Percentiles rank a stretch among this genome's conserved stretches.
phyloP scores from a whole-genome alignment of 2,329 filamentous ascomycete species.

The Penicillium corylophilum region DNA sequence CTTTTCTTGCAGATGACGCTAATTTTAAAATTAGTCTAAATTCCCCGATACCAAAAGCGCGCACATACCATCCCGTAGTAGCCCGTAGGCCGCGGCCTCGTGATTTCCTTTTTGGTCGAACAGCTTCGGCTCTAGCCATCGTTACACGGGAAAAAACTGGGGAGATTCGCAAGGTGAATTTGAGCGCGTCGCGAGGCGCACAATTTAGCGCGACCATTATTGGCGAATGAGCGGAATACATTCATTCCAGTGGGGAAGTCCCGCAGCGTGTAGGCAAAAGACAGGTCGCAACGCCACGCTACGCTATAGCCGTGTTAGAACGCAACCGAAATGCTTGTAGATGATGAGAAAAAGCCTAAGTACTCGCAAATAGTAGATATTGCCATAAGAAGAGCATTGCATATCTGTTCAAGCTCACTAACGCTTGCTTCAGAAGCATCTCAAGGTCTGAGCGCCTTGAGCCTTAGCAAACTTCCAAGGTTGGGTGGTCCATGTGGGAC shows the following conservation, averaged over 20 bases:
- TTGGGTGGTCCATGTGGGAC: no score
- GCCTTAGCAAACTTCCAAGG: no score
- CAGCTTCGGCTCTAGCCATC: constrained; percentile 4
- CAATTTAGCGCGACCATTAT: background rate
- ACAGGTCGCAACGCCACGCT: background rate
- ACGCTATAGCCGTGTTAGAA: background rate
- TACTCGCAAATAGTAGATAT: no score
- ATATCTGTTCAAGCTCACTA: no score
- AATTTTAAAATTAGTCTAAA: constrained; percentile 3
- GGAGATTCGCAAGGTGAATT: background rate
- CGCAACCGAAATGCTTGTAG: background rate
- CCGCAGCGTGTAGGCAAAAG: background rate
- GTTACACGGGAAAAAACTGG: background rate
- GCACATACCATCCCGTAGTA: constrained; percentile 29
- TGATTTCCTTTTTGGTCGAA: constrained; percentile 24
- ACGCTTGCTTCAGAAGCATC: no score
- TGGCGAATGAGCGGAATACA: background rate
- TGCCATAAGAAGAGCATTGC: no score
- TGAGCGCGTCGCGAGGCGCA: background rate
- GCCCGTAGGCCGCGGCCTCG: constrained; percentile 29
- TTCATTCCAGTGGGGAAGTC: background rate
- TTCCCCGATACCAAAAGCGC: constrained; percentile 4
- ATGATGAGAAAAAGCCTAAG: no score
- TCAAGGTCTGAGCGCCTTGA: no score
- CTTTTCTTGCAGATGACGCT: constrained; percentile 30